Conservation (phyloP, 2,329 filamentous ascomycete species). For the Venturia nashicola region DNA sequence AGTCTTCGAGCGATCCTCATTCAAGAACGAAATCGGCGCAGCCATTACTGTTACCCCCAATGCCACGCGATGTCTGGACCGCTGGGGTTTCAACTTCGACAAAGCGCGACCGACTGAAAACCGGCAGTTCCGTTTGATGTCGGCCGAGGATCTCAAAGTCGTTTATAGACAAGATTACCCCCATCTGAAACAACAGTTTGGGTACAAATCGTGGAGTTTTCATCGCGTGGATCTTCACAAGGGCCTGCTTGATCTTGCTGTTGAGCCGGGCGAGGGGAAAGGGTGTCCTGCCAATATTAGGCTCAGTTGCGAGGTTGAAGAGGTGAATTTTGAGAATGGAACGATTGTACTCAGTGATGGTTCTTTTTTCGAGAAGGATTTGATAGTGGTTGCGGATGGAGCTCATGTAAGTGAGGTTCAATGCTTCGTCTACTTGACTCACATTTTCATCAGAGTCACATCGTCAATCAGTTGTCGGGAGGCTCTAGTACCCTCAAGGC, state of each 20-base stretch:
- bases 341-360: neutral
- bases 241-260: neutral
- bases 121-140: neutral
- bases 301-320: neutral
- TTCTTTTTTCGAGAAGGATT: neutral
- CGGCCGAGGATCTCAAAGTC: neutral
- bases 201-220: neutral
- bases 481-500: neutral
- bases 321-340: neutral
- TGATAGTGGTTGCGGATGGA: neutral
- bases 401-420: neutral
- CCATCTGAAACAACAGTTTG: neutral
- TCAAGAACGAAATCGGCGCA: slow-evolving; percentile 19
- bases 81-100: slow-evolving; percentile 21
- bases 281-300: neutral
- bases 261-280: neutral
- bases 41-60: slow-evolving; percentile 31
- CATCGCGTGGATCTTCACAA: slow-evolving; percentile 1
- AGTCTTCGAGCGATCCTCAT: slow-evolving; percentile 16
- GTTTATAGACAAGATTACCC: neutral
- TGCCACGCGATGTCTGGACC: slow-evolving; percentile 19
- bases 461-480: neutral
- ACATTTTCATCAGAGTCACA: neutral
- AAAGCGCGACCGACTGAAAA: slow-evolving; percentile 11
- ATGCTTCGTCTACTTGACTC: neutral